phyloP scores from a whole-genome alignment of 345 rosid species.

The Sonneratia caseolaris region DNA sequence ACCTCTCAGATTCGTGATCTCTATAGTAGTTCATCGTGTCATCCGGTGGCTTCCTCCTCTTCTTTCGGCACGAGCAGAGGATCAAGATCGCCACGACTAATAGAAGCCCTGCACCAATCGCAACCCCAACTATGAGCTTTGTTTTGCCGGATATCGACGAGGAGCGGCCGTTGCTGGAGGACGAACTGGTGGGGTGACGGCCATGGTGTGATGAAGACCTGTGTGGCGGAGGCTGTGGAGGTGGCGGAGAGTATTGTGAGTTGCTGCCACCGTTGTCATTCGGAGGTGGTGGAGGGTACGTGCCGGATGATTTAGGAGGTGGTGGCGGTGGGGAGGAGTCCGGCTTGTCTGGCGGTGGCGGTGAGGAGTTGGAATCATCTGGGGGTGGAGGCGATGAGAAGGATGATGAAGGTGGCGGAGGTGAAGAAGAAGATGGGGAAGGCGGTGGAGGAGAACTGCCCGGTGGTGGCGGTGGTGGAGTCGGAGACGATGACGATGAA shows the following conservation, averaged over 20 bases:
- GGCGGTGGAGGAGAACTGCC: constrained; percentile 22
- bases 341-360: constrained; percentile 4
- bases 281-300: constrained; percentile 15
- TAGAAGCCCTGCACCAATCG: constrained; percentile 31
- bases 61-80: constrained; percentile 39
- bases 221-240: constrained; percentile 18
- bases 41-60: constrained; percentile 25
- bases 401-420: constrained; percentile 4
- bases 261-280: not conserved
- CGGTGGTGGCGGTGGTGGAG: constrained; percentile 21
- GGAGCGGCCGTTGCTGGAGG: constrained; percentile 12
- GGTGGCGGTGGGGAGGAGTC: constrained; percentile 15
- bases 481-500: constrained; percentile 5
- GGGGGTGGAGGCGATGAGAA: constrained; percentile 14
- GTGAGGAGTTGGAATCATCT: constrained; percentile 3
- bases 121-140: constrained; percentile 28
- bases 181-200: not conserved
- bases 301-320: constrained; percentile 5
- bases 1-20: constrained; percentile 15
- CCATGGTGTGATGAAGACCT: constrained; percentile 3
- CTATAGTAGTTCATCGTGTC: constrained; percentile 25
- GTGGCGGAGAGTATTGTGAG: constrained; percentile 5
- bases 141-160: constrained; percentile 2
- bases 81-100: constrained; percentile 27
- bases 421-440: constrained; percentile 2